Evolutionary conservation across 176 grass and related monocot genomes (phyloP).

Genomic region (Raddia guianensis): DNA sequence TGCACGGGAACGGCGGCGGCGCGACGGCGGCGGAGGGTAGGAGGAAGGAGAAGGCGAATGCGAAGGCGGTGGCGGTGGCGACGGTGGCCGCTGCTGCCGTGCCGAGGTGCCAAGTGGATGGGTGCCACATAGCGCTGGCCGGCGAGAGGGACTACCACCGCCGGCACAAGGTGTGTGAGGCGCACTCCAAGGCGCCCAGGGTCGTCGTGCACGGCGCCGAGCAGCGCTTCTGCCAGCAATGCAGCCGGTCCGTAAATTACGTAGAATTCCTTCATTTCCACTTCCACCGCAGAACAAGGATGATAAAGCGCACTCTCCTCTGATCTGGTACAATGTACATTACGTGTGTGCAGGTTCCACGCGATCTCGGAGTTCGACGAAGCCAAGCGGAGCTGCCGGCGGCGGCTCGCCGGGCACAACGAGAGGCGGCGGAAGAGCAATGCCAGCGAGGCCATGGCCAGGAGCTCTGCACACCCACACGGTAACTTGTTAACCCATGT

Average conservation of each 20-base stretch:
- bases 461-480: slow-evolving; percentile 49
- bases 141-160: slow-evolving; percentile 80
- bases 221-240: slow-evolving; percentile 97
- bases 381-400: slow-evolving; percentile 78
- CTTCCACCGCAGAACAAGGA: too few species aligned
- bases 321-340: too few species aligned
- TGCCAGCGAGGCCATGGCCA: slow-evolving; percentile 61
- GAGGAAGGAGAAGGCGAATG: slow-evolving; percentile 52
- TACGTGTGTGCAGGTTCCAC: slow-evolving; percentile 61
- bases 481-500: slow-evolving; percentile 9
- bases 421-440: slow-evolving; percentile 84
- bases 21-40: slow-evolving; percentile 9
- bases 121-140: slow-evolving; percentile 52
- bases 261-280: too few species aligned
- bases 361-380: slow-evolving; percentile 84
- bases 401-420: slow-evolving; percentile 83
- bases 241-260: slow-evolving; percentile 64
- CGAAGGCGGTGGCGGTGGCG: too few species aligned
- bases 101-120: slow-evolving; percentile 79
- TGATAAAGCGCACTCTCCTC: not conserved
- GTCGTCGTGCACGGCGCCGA: slow-evolving; percentile 73
- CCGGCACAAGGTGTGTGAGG: slow-evolving; percentile 84
- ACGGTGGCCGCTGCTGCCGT: not conserved
- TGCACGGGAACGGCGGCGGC: not conserved
- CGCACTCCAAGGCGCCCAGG: slow-evolving; percentile 72